A percentile compares a stretch with the other conserved stretches of the same genome.
phyloP scores from a whole-genome alignment of 306 rosid genomes.

The Boehmeria nivea region DNA sequence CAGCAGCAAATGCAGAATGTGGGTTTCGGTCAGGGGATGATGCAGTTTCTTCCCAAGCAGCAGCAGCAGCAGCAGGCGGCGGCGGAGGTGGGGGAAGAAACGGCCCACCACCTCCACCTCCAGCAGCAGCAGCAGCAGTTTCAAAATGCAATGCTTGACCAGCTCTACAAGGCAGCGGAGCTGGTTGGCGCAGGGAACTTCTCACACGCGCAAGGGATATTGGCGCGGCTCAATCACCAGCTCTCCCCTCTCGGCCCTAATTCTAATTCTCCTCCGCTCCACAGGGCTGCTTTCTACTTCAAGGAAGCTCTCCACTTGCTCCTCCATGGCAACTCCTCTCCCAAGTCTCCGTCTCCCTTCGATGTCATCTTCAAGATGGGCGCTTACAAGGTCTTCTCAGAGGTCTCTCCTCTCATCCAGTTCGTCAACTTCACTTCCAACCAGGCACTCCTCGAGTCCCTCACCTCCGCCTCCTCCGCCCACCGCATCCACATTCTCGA shows the following conservation, averaged over 20 bases:
- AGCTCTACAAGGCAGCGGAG: constrained; percentile 47
- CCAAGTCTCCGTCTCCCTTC: constrained; percentile 28
- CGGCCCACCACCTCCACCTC: too few species aligned
- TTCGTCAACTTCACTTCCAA: constrained; percentile 44
- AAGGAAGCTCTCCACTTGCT: constrained; percentile 47
- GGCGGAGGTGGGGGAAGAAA: too few species aligned
- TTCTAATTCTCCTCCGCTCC: constrained; percentile 47
- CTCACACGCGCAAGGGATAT: constrained; percentile 47
- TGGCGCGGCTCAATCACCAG: constrained; percentile 61
- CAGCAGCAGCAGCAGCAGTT: constrained; percentile 30
- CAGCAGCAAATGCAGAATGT: constrained; percentile 27
- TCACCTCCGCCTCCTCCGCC: constrained; percentile 5
- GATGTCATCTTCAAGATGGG: constrained; percentile 47
- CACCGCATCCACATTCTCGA: constrained; percentile 40
- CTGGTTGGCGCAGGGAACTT: constrained; percentile 38
- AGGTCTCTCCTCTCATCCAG: constrained; percentile 42
- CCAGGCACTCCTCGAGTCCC: constrained; percentile 42
- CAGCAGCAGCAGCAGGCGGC: constrained; percentile 29
- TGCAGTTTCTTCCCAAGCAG: constrained; percentile 25
- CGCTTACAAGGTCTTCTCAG: constrained; percentile 42
- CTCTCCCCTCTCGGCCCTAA: constrained; percentile 47
- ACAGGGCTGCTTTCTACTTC: constrained; percentile 50
- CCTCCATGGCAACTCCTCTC: constrained; percentile 26
- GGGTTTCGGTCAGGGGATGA: constrained; percentile 40
- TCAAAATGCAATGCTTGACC: constrained; percentile 36